A percentile compares a stretch with the other conserved stretches of the same genome.
phyloP scores from a whole-genome alignment of 768 basidiomycete species.

The Naganishia onofrii region DNA sequence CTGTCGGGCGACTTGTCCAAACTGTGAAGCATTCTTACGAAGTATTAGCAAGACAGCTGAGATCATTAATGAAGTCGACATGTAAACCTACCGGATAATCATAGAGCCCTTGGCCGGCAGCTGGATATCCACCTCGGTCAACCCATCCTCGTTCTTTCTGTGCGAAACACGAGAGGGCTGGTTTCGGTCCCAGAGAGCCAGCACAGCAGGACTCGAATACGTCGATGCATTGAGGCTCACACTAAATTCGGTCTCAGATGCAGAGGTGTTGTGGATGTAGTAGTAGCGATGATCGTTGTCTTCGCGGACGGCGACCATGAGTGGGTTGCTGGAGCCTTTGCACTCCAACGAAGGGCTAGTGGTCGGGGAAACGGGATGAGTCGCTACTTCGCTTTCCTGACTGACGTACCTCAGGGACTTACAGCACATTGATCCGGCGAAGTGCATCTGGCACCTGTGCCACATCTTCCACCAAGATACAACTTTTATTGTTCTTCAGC shows the following conservation, averaged over 20 bases:
- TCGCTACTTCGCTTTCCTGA: background rate
- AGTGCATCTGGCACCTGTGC: background rate
- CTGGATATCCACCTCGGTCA: background rate
- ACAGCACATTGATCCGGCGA: background rate
- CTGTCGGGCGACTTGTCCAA: background rate
- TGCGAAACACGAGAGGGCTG: background rate
- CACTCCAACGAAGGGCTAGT: background rate
- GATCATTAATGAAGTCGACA: too few relatives aligned
- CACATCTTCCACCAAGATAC: background rate
- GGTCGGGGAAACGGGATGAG: background rate
- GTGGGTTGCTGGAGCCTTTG: background rate
- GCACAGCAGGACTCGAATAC: background rate
- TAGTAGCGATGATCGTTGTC: constrained; percentile 5
- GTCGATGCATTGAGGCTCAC: background rate
- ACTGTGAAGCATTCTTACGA: background rate
- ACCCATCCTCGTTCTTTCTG: background rate
- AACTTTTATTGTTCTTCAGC: background rate
- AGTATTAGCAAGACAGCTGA: background rate
- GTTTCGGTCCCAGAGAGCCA: background rate
- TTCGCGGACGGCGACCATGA: constrained; percentile 3
- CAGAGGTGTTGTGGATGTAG: constrained; percentile 13
- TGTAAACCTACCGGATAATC: background rate
- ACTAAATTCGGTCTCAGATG: background rate
- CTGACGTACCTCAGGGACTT: background rate
- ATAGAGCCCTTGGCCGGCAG: constrained; percentile 4